Base-by-base conservation (phyloP, 164 flowering plant genomes). In the Magnolia changhungtana region DNA sequence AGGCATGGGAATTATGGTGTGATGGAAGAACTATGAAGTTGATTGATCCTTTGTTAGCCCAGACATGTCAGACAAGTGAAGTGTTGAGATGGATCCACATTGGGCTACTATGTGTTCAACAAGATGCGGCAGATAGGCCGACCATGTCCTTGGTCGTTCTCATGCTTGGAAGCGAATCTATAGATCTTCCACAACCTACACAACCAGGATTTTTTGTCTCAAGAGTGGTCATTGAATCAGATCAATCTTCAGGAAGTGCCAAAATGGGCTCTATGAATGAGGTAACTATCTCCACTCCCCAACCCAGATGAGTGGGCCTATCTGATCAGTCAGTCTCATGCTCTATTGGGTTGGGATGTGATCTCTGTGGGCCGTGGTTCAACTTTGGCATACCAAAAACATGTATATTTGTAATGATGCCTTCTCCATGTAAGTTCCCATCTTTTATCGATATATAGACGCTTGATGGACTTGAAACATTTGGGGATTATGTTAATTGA, bases 71-170 rank as follows among this genome's bases (percentile, higher is more conserved):
- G 19, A 7, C 58, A 0, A 8, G 23, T 29, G 79, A 78, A 75
- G 82, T 76, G 10, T 14, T 74, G 63, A 72, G 79, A 71, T 83
- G 85, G 75, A 79, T 83, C 49, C 84, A 83, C 11, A 67, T 85
- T 8, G 85, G 85, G 55, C 72, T 83, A 7, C 45, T 83, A 10
- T 85, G 86, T n/a, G 81, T 79, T 13, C 83, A 78, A 79, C 84
- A 79, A 67, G 14, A 29, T 23, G 70, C 78, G 1, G 69, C 37
- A 1, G 69, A 79, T 21, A 29, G 84, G 49, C 84, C 84, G 1
- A 67, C 76, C 52, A 79, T 82, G 82, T 67, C 72, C 3, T 23
- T 24, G 1, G 78, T 77, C n/a, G 67, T 76, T 71, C 50, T 74
- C 58, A 79, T 77, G 80, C 72, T 82, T 18, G 72, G 45, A 7